phyloP scores from a whole-genome alignment of 192 early-diverging fungal species.

The Diversispora eburnea region DNA sequence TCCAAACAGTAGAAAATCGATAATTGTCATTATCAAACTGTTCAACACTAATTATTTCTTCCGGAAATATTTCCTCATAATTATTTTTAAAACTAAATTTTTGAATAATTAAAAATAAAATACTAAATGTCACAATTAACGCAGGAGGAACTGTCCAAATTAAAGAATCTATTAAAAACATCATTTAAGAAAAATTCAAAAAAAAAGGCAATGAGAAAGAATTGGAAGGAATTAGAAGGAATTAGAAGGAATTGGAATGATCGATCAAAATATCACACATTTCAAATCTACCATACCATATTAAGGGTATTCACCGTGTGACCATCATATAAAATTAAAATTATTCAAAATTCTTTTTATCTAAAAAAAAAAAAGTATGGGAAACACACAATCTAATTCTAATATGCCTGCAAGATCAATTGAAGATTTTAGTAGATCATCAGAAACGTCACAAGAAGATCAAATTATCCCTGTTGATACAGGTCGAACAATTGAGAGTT shows the following conservation, averaged over 20 bases:
- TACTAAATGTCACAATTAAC: not conserved
- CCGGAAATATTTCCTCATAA: not conserved
- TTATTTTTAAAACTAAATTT: not conserved
- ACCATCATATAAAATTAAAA: too few species aligned
- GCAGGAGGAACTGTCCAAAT: not conserved
- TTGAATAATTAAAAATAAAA: constrained; percentile 1
- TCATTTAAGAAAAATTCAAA: not conserved
- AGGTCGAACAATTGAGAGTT: constrained; percentile 8
- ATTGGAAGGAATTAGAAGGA: too few species aligned
- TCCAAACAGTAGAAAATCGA: constrained; percentile 19
- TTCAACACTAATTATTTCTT: not conserved
- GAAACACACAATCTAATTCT: constrained; percentile 5
- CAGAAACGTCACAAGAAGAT: not conserved
- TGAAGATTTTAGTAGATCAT: not conserved
- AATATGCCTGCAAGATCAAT: not conserved
- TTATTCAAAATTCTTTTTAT: too few species aligned
- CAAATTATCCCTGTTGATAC: constrained; percentile 1
- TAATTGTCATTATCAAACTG: not conserved
- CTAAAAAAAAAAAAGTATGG: not conserved
- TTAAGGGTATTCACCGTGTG: too few species aligned
- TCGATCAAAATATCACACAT: too few species aligned
- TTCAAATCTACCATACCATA: too few species aligned
- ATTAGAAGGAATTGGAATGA: too few species aligned
- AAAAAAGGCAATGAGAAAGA: too few species aligned
- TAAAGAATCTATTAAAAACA: not conserved